These are phyloP conservation scores for Erodium texanum DNA, from an alignment of 441 rosid genomes.

Conservation along the genomic window DNA sequence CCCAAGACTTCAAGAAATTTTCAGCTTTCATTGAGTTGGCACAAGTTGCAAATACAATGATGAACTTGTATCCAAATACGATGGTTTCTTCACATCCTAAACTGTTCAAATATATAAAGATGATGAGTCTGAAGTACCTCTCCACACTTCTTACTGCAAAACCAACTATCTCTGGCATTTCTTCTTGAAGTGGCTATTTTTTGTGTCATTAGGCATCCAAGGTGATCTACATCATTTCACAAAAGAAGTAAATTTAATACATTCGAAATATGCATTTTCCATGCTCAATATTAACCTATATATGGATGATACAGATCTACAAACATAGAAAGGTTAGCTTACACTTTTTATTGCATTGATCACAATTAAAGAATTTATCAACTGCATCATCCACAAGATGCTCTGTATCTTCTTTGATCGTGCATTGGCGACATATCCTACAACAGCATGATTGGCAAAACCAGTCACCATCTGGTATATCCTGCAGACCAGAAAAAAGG, in stretches of 20 bases:
- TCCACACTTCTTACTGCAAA: constrained; percentile 59
- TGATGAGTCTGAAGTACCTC: constrained; percentile 30
- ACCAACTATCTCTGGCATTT: constrained; percentile 36
- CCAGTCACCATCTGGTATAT: constrained; percentile 57
- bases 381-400: constrained; percentile 15
- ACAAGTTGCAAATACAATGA: neutral
- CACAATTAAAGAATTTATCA: constrained; percentile 33
- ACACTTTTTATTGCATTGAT: constrained; percentile 67
- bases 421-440: constrained; percentile 31
- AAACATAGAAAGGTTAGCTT: constrained; percentile 21
- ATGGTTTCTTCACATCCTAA: neutral
- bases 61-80: neutral
- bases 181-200: constrained; percentile 19
- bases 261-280: constrained; percentile 7
- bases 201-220: constrained; percentile 31
- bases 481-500: constrained; percentile 23
- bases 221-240: constrained; percentile 45
- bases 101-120: neutral
- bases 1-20: neutral
- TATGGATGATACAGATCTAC: neutral
- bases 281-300: neutral
- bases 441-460: constrained; percentile 59
- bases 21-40: neutral
- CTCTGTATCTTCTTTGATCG: constrained; percentile 24
- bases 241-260: constrained; percentile 15